These are phyloP conservation scores for Eurotiales sp. DNA, from an alignment of 2,329 filamentous ascomycete genomes.

Conservation along the genomic window DNA sequence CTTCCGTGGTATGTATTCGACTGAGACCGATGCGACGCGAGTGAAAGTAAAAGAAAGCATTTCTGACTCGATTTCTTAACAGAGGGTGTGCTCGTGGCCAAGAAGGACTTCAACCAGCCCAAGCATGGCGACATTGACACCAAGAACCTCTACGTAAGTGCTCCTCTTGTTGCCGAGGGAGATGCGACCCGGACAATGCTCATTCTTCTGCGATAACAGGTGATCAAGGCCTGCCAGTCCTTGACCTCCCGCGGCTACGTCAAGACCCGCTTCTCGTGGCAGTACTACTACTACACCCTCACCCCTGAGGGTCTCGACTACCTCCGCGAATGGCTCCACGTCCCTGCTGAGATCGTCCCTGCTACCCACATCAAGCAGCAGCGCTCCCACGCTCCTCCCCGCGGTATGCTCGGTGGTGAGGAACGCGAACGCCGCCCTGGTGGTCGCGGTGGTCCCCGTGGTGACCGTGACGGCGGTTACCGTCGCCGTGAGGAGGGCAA, in stretches of 20 bases:
- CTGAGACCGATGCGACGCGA: slow-evolving; percentile 8
- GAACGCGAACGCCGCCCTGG: slow-evolving; percentile 78
- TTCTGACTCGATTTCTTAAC: slow-evolving; percentile 19
- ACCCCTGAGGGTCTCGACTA: slow-evolving; percentile 99
- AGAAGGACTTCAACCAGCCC: slow-evolving; percentile 98
- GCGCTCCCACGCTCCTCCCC: slow-evolving; percentile 95
- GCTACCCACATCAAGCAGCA: slow-evolving; percentile 99
- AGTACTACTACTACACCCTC: slow-evolving; percentile 99
- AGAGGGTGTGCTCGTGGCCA: slow-evolving; percentile 87
- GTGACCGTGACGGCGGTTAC: slow-evolving; percentile 72
- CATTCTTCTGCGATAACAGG: slow-evolving; percentile 34
- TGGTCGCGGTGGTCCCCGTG: slow-evolving; percentile 72
- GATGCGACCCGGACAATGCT: not conserved
- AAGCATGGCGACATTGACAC: slow-evolving; percentile 98
- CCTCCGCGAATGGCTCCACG: slow-evolving; percentile 99
- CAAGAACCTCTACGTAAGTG: slow-evolving; percentile 87
- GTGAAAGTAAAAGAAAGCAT: not conserved
- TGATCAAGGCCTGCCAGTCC: slow-evolving; percentile 99
- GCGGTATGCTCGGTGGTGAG: slow-evolving; percentile 90
- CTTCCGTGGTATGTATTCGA: slow-evolving; percentile 69
- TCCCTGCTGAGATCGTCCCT: slow-evolving; percentile 98
- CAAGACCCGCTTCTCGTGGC: slow-evolving; percentile 99
- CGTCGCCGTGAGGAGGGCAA: slow-evolving; percentile 78
- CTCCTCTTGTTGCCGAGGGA: too few relatives aligned
- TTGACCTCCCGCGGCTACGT: slow-evolving; percentile 96